Evolutionary conservation across 2,329 filamentous ascomycete species (phyloP).

Genomic region (Juglanconis juglandina): DNA sequence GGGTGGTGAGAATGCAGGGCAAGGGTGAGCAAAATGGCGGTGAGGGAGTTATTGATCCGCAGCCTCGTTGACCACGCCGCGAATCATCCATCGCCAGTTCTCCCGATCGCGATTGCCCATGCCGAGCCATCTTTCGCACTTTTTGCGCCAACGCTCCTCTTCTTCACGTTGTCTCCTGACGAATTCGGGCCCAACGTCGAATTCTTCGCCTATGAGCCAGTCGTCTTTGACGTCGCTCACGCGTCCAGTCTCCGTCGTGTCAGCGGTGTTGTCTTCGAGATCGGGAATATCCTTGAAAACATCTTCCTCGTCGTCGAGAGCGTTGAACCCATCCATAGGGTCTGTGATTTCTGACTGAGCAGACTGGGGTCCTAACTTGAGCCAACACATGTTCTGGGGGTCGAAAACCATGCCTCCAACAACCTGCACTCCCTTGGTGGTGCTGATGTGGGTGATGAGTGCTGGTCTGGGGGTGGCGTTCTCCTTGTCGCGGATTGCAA

Average conservation of each 20-base stretch:
- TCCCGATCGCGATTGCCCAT: conserved; percentile 53
- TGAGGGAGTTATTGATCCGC: conserved; percentile 30
- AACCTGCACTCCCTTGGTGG: conserved; percentile 82
- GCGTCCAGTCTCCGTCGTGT: conserved; percentile 47
- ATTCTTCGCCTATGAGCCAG: conserved; percentile 90
- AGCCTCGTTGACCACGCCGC: conserved; percentile 47
- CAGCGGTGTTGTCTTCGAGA: conserved; percentile 65
- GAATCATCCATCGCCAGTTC: conserved; percentile 75
- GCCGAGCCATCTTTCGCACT: conserved; percentile 81
- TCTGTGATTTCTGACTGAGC: conserved; percentile 50
- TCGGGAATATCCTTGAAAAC: conserved; percentile 95
- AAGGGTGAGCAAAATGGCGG: conserved; percentile 28
- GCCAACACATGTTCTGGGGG: conserved; percentile 94
- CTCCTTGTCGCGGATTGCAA: conserved; percentile 53
- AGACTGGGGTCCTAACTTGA: conserved; percentile 64
- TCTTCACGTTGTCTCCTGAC: conserved; percentile 85
- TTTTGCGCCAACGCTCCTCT: conserved; percentile 84
- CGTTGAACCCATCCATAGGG: conserved; percentile 62
- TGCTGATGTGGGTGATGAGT: conserved; percentile 85
- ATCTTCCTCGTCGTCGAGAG: conserved; percentile 82
- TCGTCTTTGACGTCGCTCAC: conserved; percentile 67
- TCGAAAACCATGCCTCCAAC: conserved; percentile 99
- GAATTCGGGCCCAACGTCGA: conserved; percentile 94
- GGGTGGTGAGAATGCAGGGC: background rate
- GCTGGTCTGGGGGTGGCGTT: conserved; percentile 63